Evolutionary conservation across 2,329 filamentous ascomycete genomes (phyloP).

Genomic region (Cryphonectria carpinicola): DNA sequence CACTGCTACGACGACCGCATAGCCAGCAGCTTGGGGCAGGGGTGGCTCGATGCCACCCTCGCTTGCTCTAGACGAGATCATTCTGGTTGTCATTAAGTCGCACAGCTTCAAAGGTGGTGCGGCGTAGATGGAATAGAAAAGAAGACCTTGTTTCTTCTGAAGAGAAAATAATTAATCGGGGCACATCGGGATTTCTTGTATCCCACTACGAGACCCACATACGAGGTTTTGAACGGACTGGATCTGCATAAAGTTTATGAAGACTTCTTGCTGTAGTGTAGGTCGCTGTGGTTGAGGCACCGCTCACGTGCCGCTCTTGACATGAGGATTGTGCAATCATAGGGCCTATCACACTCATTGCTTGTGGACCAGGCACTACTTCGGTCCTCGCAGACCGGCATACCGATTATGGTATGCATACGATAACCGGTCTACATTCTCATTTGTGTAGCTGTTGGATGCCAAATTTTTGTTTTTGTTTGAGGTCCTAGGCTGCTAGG

Average conservation of each 20-base stretch:
- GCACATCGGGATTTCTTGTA: not conserved
- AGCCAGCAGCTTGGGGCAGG: conserved; percentile 23
- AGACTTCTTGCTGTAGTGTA: no score
- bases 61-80: conserved; percentile 6
- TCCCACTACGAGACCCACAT: not conserved
- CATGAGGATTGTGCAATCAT: conserved; percentile 12
- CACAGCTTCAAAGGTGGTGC: not conserved
- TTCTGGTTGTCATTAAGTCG: not conserved
- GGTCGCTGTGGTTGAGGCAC: not conserved
- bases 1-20: conserved; percentile 24
- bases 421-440: not conserved
- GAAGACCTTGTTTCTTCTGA: not conserved
- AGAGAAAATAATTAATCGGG: not conserved
- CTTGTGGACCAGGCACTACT: not conserved
- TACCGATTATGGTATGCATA: conserved; percentile 1
- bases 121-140: not conserved
- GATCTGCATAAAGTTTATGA: not conserved
- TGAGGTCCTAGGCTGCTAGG: not conserved
- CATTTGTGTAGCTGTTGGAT: no score
- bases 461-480: not conserved
- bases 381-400: not conserved
- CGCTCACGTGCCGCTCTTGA: not conserved
- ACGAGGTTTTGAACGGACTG: not conserved
- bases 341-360: conserved; percentile 1
- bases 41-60: conserved; percentile 21